These are phyloP conservation scores for Dryas octopetala DNA, from an alignment of 306 rosid genomes.

Conservation along the genomic window DNA sequence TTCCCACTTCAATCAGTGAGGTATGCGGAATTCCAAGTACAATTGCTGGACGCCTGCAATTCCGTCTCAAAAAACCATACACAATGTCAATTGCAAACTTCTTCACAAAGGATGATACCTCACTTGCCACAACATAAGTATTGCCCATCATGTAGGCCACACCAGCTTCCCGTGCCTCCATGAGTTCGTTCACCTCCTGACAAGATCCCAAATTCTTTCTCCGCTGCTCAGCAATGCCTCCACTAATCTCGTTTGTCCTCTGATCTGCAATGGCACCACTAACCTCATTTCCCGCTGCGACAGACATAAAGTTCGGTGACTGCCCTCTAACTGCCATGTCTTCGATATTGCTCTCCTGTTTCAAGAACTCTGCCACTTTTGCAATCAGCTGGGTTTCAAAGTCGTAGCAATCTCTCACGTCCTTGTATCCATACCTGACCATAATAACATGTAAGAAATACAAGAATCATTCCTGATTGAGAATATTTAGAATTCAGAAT, in stretches of 20 bases:
- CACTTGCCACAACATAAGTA: constrained; percentile 18
- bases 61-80: constrained; percentile 16
- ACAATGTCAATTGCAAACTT: constrained; percentile 24
- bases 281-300: background rate
- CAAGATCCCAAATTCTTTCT: background rate
- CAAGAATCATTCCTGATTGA: background rate
- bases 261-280: background rate
- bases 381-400: constrained; percentile 19
- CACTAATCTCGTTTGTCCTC: background rate
- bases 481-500: background rate
- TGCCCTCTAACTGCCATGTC: constrained; percentile 3
- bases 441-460: background rate
- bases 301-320: background rate
- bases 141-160: constrained; percentile 27
- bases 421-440: constrained; percentile 30
- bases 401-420: constrained; percentile 15
- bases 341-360: constrained; percentile 3
- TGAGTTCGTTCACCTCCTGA: constrained; percentile 6
- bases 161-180: constrained; percentile 25
- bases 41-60: constrained; percentile 27
- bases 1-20: constrained; percentile 24
- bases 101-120: constrained; percentile 17
- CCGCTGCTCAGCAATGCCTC: background rate
- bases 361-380: constrained; percentile 21
- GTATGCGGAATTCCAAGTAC: constrained; percentile 18